Conservation (phyloP, 2,329 filamentous ascomycete genomes). For the Sporothrix schenckii region DNA sequence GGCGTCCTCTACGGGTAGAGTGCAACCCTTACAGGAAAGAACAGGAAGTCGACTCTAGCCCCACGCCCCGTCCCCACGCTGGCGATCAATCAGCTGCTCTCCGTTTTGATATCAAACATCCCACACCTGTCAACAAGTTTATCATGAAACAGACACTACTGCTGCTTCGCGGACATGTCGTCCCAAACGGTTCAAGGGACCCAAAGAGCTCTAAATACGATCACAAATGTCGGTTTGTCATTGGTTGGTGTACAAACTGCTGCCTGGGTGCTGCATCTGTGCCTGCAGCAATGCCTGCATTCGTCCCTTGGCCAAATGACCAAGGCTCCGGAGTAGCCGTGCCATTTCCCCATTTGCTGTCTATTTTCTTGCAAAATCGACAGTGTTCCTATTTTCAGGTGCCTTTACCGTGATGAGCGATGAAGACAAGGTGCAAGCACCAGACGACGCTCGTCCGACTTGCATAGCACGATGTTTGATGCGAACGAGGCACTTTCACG, state of each 20-base stretch:
- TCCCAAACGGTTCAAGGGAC: neutral
- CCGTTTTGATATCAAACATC: neutral
- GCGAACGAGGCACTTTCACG: constrained; percentile 10
- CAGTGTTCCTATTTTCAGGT: neutral
- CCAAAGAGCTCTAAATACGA: neutral
- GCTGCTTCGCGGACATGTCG: neutral
- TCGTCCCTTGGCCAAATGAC: neutral
- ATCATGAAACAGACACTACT: constrained; percentile 5
- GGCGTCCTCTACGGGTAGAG: neutral
- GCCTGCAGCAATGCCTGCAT: constrained; percentile 7
- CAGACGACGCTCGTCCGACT: constrained; percentile 2
- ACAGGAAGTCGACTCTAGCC: neutral
- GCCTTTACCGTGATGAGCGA: neutral
- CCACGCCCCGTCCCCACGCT: neutral
- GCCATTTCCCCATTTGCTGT: neutral
- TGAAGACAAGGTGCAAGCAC: neutral
- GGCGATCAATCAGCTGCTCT: neutral
- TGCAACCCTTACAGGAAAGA: neutral
- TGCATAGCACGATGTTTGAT: constrained; percentile 15
- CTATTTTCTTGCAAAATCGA: neutral
- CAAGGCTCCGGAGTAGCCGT: neutral
- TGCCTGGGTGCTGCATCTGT: constrained; percentile 23
- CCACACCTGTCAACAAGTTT: neutral
- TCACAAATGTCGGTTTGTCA: neutral
- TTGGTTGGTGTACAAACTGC: constrained; percentile 3